phyloP scores from a whole-genome alignment of 73 alveolate species.

The Symbiodinium pilosum region DNA sequence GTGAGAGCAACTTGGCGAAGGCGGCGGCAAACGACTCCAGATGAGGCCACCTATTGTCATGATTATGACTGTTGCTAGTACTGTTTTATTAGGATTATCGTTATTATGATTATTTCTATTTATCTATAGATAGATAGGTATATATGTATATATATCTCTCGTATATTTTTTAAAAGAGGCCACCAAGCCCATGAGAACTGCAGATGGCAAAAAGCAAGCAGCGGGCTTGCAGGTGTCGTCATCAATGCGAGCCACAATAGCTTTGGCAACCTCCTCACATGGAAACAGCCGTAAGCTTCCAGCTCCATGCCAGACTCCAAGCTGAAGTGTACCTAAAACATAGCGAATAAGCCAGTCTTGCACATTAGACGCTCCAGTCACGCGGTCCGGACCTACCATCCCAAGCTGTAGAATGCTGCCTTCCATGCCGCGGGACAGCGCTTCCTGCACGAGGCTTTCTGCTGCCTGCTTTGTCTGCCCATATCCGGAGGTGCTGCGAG shows the following conservation, averaged over 20 bases:
- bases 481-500: neutral
- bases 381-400: slow-evolving; percentile 1
- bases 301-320: neutral
- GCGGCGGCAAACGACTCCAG: neutral
- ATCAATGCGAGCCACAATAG: neutral
- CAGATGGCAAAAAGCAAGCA: neutral
- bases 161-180: too few relatives aligned
- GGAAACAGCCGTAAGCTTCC: slow-evolving; percentile 3
- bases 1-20: neutral
- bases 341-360: slow-evolving; percentile 1
- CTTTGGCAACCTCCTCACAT: slow-evolving; percentile 4
- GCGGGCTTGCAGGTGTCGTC: slow-evolving; percentile 11
- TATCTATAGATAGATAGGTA: too few relatives aligned
- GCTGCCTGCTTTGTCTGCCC: neutral
- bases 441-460: slow-evolving; percentile 5
- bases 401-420: slow-evolving; percentile 7
- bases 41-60: slow-evolving; percentile 19
- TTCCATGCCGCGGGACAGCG: slow-evolving; percentile 1
- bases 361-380: neutral
- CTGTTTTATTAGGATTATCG: too few relatives aligned
- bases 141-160: too few relatives aligned
- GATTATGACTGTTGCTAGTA: too few relatives aligned
- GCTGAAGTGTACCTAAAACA: neutral
- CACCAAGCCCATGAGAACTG: neutral
- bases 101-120: too few relatives aligned